Evolutionary conservation across 2,329 filamentous ascomycete species (phyloP), one percentile per base, ranked within the genome.

Genomic region (Fusarium sp.): DNA sequence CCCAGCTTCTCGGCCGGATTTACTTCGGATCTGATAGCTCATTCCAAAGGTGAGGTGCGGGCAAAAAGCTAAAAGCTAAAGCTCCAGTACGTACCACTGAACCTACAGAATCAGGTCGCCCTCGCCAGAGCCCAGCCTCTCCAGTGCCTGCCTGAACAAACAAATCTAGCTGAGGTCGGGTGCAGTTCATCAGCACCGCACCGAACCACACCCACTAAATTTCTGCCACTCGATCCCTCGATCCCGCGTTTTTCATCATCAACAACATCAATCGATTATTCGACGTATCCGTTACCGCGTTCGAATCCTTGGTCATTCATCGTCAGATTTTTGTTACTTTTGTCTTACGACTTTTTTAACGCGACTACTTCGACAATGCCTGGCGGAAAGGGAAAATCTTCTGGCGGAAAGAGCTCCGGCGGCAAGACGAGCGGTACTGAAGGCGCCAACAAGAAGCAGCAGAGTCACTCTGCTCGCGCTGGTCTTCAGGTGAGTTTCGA

Each of bases 381-480:
- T 79, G 94, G 94, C 80, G 94, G 94, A 85, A 98, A 98, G 88
- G 94, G 94, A 88, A 97, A 94, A 87, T 93, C 91, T 71, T 89
- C 91, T 75, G 94, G 94, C 77, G 94, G 94, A 79, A 97, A 97
- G 90, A 94, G 84, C 80, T 87, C 92, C 62, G 93, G 93, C 77
- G 92, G 93, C 76, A 96, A 96, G 87, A 87, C 85, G 52, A 84
- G 84, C 66, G 83, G 78, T 77, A 90, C 78, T 77, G 91, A 90
- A 74, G 88, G 87, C 58, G 48, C 48, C 48, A 84, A 90, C 80
- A 93, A 92, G 85, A 97, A 97, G 86, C 91, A 93, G 79, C 93
- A 97, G 85, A 97, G 96, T 85, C 94, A 97, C 86, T 97, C 94
- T 77, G 93, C 94, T 79, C 94, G 96, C 83, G 94, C 94, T 81